Conservation (phyloP, 2,329 filamentous ascomycete genomes). For the Trichoderma sp. region DNA sequence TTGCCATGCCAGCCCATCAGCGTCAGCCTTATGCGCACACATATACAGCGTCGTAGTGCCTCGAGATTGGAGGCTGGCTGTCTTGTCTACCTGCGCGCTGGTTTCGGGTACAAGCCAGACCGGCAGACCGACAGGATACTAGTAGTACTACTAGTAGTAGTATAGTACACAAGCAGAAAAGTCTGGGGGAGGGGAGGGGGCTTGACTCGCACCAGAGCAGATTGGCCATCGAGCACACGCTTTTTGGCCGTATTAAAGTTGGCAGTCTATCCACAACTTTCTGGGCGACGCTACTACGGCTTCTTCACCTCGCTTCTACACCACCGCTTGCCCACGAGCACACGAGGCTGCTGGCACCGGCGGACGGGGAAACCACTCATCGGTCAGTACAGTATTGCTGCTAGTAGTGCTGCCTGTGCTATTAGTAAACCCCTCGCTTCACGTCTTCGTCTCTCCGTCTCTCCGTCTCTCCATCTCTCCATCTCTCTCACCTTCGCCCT, state of each 20-base stretch:
- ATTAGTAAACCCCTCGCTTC: background rate
- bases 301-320: conserved; percentile 1
- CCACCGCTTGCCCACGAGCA: background rate
- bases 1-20: conserved; percentile 5
- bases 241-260: conserved; percentile 13
- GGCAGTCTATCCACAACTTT: conserved; percentile 9
- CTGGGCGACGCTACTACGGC: background rate
- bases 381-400: background rate
- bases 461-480: too few species aligned
- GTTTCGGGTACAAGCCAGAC: background rate
- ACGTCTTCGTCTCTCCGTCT: background rate
- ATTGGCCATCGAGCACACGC: background rate
- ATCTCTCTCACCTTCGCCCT: too few species aligned
- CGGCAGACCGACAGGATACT: background rate
- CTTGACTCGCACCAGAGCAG: conserved; percentile 14
- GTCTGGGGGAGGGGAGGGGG: conserved; percentile 18
- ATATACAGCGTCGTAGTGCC: background rate
- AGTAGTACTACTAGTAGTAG: too few species aligned
- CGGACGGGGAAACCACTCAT: background rate
- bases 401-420: too few species aligned
- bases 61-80: background rate
- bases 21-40: conserved; percentile 10
- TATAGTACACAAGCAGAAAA: background rate
- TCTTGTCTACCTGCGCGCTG: background rate
- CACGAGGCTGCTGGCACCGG: background rate